Base-by-base conservation (phyloP, 305 asterid genomes). In the Solanum hybrid region DNA sequence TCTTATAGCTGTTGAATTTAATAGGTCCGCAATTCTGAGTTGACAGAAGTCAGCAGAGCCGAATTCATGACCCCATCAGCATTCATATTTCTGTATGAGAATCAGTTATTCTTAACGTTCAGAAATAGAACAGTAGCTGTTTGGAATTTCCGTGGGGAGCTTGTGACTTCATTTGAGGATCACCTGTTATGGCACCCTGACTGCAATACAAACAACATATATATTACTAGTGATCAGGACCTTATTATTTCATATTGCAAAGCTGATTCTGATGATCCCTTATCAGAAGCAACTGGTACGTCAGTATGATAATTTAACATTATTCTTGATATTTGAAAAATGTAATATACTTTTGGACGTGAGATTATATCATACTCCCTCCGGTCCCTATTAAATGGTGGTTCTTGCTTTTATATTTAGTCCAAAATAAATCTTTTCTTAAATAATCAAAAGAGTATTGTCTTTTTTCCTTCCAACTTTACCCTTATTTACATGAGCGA, bases 111-210 rank as follows among this genome's bases (percentile, higher is more conserved):
- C 93, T 90, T 96, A 91, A 96, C 98, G 27, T 96, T 96, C 92
- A 93, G 95, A 94, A 93, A 96, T 90, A 93, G 97, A 88, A 96
- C 98, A 2, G 98, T 96, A 24, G 96, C 98, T 78, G 98, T 95
- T 76, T 95, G 98, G 98, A 95, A 96, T 92, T 94, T 95, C 92
- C 93, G 96, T 10, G 98, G 98, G 91, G 97, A 96, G 93, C 98
- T 95, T 15, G 98, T 96, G 84, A 96, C 98, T 89, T 94, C 98
- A 2, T 96, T 95, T 27, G 98, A 96, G 89, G 98, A 96, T 91
- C 98, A 95, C 91, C 93, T 96, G 75, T 86, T 94, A 89, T 94
- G 95, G 95, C 97, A 94, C 90, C 95, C 96, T 22, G 97, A 95
- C 90, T 95, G 98, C 94, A 96, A 96, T 90, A 94, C 97, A 14